A percentile compares a stretch with the other conserved stretches of the same genome.
These are phyloP conservation scores for Avena atlantica DNA, from an alignment of 176 grass and related monocot species.

Conservation along the genomic window DNA sequence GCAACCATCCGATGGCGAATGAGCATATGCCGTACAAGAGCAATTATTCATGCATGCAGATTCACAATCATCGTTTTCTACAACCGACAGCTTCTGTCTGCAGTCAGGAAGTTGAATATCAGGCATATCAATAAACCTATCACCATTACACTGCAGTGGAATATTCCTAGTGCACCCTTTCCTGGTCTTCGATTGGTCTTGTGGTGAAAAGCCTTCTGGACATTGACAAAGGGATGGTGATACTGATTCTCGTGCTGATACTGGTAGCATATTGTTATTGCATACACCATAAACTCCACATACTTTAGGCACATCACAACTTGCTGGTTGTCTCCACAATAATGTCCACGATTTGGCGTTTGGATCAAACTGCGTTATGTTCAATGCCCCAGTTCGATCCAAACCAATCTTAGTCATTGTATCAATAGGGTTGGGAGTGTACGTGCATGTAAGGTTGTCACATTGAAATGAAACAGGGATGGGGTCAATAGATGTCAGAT, in stretches of 20 bases:
- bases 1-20: conserved; percentile 28
- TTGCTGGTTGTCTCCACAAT: background rate
- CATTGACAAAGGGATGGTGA: conserved; percentile 1
- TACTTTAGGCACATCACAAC: conserved; percentile 44
- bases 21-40: conserved; percentile 55
- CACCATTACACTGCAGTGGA: conserved; percentile 40
- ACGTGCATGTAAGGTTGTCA: conserved; percentile 41
- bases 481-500: background rate
- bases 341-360: background rate
- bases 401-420: conserved; percentile 37
- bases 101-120: background rate
- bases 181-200: background rate
- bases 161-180: conserved; percentile 28
- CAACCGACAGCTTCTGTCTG: background rate
- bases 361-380: background rate
- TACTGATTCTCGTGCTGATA: background rate
- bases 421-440: background rate
- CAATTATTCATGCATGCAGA: conserved; percentile 24
- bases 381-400: conserved; percentile 34
- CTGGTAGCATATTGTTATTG: background rate
- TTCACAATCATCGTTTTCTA: conserved; percentile 12
- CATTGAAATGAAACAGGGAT: conserved; percentile 35
- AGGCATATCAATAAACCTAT: conserved; percentile 49
- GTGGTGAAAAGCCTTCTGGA: conserved; percentile 30
- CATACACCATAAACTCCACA: conserved; percentile 63